These are phyloP conservation scores for Carex parvula DNA, from an alignment of 176 grass and related monocot species.

Conservation along the genomic window DNA sequence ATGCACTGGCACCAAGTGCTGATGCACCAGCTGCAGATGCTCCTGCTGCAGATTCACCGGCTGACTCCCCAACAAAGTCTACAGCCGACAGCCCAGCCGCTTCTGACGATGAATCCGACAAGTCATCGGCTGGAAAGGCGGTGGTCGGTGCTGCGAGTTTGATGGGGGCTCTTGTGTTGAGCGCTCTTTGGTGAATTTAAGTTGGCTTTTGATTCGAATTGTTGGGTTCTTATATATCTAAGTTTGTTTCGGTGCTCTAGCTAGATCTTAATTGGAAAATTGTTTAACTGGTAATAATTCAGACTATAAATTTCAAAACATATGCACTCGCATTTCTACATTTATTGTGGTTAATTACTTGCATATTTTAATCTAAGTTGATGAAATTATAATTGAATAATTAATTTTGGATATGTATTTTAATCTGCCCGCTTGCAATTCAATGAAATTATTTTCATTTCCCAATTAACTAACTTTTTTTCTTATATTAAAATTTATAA, in stretches of 20 bases:
- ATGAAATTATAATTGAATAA: too few relatives aligned
- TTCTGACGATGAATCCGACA: not conserved
- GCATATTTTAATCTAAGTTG: too few relatives aligned
- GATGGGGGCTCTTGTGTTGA: not conserved
- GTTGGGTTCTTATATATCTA: conserved; percentile 3
- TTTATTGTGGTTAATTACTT: too few relatives aligned
- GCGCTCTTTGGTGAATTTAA: conserved; percentile 7
- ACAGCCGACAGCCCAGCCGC: not conserved
- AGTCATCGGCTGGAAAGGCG: not conserved
- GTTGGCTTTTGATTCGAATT: conserved; percentile 5
- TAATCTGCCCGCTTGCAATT: too few relatives aligned
- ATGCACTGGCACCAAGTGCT: not conserved
- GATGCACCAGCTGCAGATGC: not conserved
- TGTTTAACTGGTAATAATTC: not conserved
- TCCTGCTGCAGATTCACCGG: conserved; percentile 1
- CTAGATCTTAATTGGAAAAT: not conserved
- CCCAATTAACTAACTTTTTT: too few relatives aligned
- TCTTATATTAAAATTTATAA: too few relatives aligned
- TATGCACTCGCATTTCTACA: not conserved
- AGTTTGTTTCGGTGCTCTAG: not conserved
- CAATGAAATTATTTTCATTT: too few relatives aligned
- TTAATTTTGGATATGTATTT: too few relatives aligned
- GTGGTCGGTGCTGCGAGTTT: not conserved
- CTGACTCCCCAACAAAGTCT: not conserved
- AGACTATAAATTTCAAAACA: not conserved